Percentiles rank a stretch among this genome's conserved stretches.
Evolutionary conservation across 139 green algal species (phyloP).

Genomic region (Astrephomene gubernaculifera): DNA sequence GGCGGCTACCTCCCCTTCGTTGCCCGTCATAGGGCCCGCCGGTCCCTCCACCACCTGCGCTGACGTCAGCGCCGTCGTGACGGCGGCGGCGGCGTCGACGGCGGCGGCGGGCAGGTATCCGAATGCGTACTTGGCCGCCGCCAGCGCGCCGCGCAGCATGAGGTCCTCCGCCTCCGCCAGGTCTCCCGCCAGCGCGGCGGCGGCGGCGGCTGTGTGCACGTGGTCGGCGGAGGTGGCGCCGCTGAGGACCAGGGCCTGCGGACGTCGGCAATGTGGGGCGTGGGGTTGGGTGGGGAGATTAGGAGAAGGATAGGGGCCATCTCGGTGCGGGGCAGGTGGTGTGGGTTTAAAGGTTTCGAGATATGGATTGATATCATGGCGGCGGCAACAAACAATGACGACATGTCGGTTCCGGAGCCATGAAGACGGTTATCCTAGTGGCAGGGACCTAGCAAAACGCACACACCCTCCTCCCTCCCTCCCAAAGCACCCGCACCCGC

Average conservation of each 20-base stretch:
- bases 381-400: too few species aligned
- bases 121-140: slow-evolving; percentile 3
- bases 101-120: neutral
- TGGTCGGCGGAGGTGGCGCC: slow-evolving; percentile 15
- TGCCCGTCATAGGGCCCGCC: neutral
- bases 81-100: neutral
- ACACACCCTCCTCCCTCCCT: too few species aligned
- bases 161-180: slow-evolving; percentile 20
- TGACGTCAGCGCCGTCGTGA: neutral
- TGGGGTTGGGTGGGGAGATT: neutral
- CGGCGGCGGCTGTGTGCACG: slow-evolving; percentile 8
- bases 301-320: too few species aligned
- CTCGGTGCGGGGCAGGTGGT: neutral
- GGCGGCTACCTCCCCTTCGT: neutral
- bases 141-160: slow-evolving; percentile 24
- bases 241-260: slow-evolving; percentile 1
- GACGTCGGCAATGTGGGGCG: neutral
- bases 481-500: neutral
- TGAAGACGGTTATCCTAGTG: too few species aligned
- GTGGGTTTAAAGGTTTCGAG: neutral
- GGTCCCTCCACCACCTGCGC: neutral
- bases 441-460: too few species aligned
- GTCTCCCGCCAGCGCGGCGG: slow-evolving; percentile 21
- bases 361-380: too few species aligned
- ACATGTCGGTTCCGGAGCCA: too few species aligned